Conservation (phyloP, 2,329 filamentous ascomycete species). For the Colletotrichum tofieldiae region DNA sequence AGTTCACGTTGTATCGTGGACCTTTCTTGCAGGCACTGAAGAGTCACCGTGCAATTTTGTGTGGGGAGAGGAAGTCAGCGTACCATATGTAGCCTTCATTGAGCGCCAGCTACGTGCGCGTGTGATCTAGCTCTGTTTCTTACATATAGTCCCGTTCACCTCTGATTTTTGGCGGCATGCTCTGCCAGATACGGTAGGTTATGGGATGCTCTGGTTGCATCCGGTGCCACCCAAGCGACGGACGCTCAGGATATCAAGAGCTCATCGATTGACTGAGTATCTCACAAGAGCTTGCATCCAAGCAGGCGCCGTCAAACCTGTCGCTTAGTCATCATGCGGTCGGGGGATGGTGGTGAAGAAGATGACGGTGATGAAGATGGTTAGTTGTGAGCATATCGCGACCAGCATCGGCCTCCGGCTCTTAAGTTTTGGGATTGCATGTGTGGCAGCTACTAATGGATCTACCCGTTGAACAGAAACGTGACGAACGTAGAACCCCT, state of each 20-base stretch:
- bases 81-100: slow-evolving; percentile 35
- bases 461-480: neutral
- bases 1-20: neutral
- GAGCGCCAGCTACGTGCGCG: slow-evolving; percentile 39
- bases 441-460: neutral
- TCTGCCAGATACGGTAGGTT: slow-evolving; percentile 43
- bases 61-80: neutral
- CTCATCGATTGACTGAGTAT: neutral
- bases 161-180: slow-evolving; percentile 35
- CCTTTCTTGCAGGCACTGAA: neutral
- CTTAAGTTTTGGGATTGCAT: neutral
- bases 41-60: neutral
- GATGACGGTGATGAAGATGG: neutral
- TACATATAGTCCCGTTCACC: slow-evolving; percentile 29
- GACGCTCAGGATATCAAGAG: no score
- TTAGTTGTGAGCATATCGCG: neutral
- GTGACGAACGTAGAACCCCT: neutral
- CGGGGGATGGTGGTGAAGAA: neutral
- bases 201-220: slow-evolving; percentile 32
- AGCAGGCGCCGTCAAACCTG: neutral
- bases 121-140: neutral
- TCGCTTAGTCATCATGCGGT: neutral
- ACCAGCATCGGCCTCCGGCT: neutral
- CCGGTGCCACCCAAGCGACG: no score
- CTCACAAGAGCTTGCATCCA: neutral